Conservation (phyloP, 345 rosid genomes). For the Linum tenue region DNA sequence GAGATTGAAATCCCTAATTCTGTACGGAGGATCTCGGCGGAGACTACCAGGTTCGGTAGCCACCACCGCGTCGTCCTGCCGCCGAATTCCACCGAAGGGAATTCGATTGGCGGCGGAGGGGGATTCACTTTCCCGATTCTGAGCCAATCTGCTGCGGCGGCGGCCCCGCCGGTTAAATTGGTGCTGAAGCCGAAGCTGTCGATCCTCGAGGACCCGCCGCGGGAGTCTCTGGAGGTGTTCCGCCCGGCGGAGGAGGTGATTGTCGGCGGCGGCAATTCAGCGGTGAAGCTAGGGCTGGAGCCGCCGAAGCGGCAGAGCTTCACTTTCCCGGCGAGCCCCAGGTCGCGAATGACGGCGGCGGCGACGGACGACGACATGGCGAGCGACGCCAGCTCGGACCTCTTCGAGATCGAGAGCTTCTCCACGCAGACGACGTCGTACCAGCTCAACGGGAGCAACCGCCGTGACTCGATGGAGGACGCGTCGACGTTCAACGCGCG, state of each 20-base stretch:
- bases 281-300: conserved; percentile 14
- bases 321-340: conserved; percentile 31
- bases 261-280: not conserved
- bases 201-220: conserved; percentile 31
- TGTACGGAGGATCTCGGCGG: conserved; percentile 21
- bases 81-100: conserved; percentile 6
- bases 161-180: conserved; percentile 9
- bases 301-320: conserved; percentile 19
- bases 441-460: conserved; percentile 14
- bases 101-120: not conserved
- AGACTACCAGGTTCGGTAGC: conserved; percentile 15
- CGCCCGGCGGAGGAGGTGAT: conserved; percentile 20
- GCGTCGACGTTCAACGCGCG: conserved; percentile 22
- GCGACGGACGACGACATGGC: conserved; percentile 49
- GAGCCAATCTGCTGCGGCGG: conserved; percentile 13
- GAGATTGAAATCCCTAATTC: conserved; percentile 3
- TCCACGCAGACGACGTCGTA: conserved; percentile 45
- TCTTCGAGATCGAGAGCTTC: conserved; percentile 94
- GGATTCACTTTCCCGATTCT: conserved; percentile 53
- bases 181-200: conserved; percentile 15
- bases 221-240: conserved; percentile 53
- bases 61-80: conserved; percentile 17
- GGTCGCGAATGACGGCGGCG: conserved; percentile 9
- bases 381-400: conserved; percentile 90
- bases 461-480: conserved; percentile 61